Evolutionary conservation across 2,329 filamentous ascomycete genomes (phyloP).

Genomic region (Sporothrix mexicana): DNA sequence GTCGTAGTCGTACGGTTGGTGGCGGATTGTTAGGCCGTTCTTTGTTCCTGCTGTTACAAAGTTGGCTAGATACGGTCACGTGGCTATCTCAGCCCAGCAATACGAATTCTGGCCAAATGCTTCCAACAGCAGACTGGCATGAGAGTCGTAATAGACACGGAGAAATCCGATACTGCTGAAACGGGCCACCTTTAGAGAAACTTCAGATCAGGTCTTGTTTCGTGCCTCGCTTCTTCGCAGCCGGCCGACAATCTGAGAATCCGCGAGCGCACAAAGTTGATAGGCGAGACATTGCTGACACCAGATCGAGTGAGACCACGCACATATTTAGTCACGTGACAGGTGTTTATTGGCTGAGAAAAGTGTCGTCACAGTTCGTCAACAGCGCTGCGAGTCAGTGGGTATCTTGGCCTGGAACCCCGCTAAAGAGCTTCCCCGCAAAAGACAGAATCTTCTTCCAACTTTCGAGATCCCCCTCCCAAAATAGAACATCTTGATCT

Average conservation of each 20-base stretch:
- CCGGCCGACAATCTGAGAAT: neutral
- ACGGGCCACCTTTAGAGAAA: neutral
- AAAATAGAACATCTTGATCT: neutral
- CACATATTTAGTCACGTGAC: neutral
- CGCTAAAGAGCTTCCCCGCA: constrained; percentile 19
- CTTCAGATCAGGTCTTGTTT: neutral
- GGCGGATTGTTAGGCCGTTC: neutral
- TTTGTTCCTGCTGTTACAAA: neutral
- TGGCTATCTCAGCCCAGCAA: neutral
- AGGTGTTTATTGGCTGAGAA: too few species aligned
- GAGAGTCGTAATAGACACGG: neutral
- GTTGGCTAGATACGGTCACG: neutral
- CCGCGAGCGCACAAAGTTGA: neutral
- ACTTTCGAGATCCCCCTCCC: neutral
- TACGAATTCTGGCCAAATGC: too few species aligned
- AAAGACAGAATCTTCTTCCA: neutral
- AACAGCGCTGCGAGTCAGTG: neutral
- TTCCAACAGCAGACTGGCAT: neutral
- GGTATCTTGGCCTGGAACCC: neutral
- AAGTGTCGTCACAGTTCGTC: too few species aligned
- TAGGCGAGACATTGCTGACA: constrained; percentile 9
- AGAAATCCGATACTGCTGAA: neutral
- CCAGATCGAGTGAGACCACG: constrained; percentile 13
- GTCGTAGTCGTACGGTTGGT: neutral
- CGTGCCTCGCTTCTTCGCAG: neutral